Conservation (phyloP, 495 filamentous ascomycete genomes). For the Trichoderma virens region DNA sequence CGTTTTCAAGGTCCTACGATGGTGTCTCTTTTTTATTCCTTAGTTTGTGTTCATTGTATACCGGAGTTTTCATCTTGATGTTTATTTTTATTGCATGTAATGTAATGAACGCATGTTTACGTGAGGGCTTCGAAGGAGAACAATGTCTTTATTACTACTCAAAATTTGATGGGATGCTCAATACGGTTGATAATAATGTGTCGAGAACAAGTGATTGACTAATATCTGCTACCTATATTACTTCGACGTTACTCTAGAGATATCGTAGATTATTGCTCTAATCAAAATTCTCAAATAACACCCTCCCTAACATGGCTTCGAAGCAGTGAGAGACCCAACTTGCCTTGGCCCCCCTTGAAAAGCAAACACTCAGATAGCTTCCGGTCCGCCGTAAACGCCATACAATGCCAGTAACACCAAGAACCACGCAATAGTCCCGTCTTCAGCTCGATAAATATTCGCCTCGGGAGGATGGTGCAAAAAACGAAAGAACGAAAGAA, state of each 20-base stretch:
- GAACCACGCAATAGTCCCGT: too few species aligned
- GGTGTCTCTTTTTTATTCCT: background rate
- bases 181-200: background rate
- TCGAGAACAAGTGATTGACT: background rate
- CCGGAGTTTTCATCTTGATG: background rate
- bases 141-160: too few species aligned
- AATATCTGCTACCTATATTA: background rate
- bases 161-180: too few species aligned
- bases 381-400: slow-evolving; percentile 19
- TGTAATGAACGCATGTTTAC: background rate
- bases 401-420: slow-evolving; percentile 19
- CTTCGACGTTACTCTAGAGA: background rate
- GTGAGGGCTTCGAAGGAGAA: background rate
- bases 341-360: background rate
- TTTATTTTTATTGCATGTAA: background rate
- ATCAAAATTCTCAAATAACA: background rate
- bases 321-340: background rate
- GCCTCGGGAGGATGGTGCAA: too few species aligned
- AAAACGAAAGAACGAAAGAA: background rate
- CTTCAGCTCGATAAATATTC: too few species aligned
- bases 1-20: background rate
- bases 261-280: background rate
- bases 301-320: too few species aligned
- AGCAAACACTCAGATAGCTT: background rate
- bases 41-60: background rate